These are phyloP conservation scores for Cystobasidiaceae sp. DNA, from an alignment of 1,284 basidiomycete genomes.

Conservation along the genomic window DNA sequence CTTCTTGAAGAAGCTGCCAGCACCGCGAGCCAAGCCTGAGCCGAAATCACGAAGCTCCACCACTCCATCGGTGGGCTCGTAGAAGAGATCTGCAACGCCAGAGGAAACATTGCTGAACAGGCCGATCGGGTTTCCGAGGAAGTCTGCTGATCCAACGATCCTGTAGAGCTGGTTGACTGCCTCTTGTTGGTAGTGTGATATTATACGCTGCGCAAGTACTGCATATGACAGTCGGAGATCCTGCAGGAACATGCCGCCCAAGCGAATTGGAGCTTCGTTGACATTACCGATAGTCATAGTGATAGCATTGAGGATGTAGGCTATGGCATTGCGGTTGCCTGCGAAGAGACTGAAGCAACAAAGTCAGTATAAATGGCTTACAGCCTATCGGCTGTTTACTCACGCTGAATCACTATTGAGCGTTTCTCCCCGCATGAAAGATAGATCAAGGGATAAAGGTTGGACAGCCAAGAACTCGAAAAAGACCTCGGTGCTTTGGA, in stretches of 20 bases:
- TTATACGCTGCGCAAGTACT: constrained; percentile 76
- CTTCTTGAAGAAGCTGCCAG: constrained; percentile 97
- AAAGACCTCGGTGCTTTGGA: constrained; percentile 73
- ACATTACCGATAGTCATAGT: constrained; percentile 97
- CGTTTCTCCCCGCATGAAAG: constrained; percentile 94
- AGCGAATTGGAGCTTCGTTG: constrained; percentile 90
- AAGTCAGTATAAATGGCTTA: constrained; percentile 2
- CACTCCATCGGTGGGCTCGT: constrained; percentile 95
- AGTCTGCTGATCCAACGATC: constrained; percentile 93
- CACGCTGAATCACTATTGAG: constrained; percentile 90
- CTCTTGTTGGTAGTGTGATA: constrained; percentile 92
- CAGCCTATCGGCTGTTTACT: no score
- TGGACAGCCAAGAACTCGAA: constrained; percentile 97
- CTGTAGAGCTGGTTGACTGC: constrained; percentile 91
- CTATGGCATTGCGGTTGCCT: constrained; percentile 68
- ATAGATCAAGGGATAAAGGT: constrained; percentile 84
- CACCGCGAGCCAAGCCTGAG: constrained; percentile 93
- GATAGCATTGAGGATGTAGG: constrained; percentile 87
- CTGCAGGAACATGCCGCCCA: constrained; percentile 91
- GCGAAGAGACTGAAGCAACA: constrained; percentile 13
- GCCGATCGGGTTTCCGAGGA: constrained; percentile 76
- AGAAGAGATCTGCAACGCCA: constrained; percentile 98
- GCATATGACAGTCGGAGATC: constrained; percentile 84
- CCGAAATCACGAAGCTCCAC: constrained; percentile 95
- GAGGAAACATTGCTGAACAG: constrained; percentile 98